Base-by-base conservation (phyloP, 306 rosid genomes). In the Cyclanthera cordifolia region DNA sequence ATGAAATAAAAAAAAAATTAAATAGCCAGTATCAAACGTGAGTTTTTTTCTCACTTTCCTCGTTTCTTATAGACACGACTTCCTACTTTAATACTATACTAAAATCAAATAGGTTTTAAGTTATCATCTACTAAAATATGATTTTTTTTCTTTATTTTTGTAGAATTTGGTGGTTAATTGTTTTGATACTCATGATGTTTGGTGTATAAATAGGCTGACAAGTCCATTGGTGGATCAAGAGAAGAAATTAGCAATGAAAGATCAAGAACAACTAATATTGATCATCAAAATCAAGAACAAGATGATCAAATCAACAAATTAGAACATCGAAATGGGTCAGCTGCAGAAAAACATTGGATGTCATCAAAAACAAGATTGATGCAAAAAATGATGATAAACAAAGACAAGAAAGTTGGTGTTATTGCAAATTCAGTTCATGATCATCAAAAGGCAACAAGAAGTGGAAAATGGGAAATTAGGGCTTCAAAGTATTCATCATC, bases 341-440 rank as follows among this genome's bases (percentile, higher is more conserved):
- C 13, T 52, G 66, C 74, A 21, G n/a, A n/a, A n/a, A 52, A 39
- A 14, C 75, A 86, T 45, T 86, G 96, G 96, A 79, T 84, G 90
- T 77, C 97, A 47, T 85, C 95, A 39, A 82, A 84, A 84, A 79
- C 79, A 86, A 85, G 95, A 81, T 34, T 91, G 69, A 82, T 88
- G 88, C 75, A 77, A 65, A 85, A 80, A 73, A 87, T 82, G 89
- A 80, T 76, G 73, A 84, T 37, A 17, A 60, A 74, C 73, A 28
- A 41, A 51, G 46, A 69, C 37, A 47, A 45, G 50, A 27, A 54
- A 54, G 60, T 54, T 24, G 32, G 13, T 14, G 55, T 19, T 4
- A 34, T 34, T 28, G 73, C 61, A 32, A 61, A 61, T 61, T 61
- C 68, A 61, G 46, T n/a, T n/a, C n/a, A 56, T 56, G 5, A 56